Conservation (phyloP, 768 basidiomycete genomes). For the Cystobasidium ongulense region DNA sequence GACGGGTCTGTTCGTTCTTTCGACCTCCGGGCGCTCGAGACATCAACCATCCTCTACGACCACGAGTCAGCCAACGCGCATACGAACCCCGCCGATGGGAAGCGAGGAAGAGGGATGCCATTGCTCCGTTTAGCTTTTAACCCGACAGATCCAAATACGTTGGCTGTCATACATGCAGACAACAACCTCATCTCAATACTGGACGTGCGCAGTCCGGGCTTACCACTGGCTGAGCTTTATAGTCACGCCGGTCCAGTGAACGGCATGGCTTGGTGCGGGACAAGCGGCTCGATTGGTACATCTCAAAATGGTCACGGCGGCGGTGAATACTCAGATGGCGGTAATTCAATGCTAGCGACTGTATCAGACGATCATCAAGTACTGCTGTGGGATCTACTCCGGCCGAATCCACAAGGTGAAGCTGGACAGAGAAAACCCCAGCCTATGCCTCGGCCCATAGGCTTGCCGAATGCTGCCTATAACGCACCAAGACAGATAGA, state of each 20-base stretch:
- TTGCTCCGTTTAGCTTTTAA: constrained; percentile 83
- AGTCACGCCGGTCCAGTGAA: constrained; percentile 76
- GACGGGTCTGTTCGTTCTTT: constrained; percentile 94
- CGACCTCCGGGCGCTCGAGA: constrained; percentile 89
- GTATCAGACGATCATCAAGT: constrained; percentile 24
- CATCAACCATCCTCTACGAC: constrained; percentile 97
- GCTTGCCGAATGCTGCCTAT: constrained; percentile 77
- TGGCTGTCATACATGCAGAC: constrained; percentile 95
- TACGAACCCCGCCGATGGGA: constrained; percentile 43
- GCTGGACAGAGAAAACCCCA: constrained; percentile 54
- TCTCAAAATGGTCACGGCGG: neutral
- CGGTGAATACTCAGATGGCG: neutral
- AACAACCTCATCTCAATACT: constrained; percentile 80
- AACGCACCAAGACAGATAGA: constrained; percentile 68
- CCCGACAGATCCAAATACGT: constrained; percentile 82
- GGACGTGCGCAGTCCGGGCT: constrained; percentile 93
- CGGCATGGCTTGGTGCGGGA: constrained; percentile 75
- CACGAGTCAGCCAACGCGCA: constrained; percentile 39
- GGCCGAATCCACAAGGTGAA: constrained; percentile 24
- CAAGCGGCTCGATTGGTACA: neutral
- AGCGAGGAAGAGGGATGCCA: constrained; percentile 50
- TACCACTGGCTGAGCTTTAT: constrained; percentile 82
- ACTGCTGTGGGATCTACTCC: constrained; percentile 2
- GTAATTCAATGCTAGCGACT: constrained; percentile 18
- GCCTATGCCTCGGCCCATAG: constrained; percentile 57